phyloP scores from a whole-genome alignment of 352 stramenopile species.

The Pythium aquatile region DNA sequence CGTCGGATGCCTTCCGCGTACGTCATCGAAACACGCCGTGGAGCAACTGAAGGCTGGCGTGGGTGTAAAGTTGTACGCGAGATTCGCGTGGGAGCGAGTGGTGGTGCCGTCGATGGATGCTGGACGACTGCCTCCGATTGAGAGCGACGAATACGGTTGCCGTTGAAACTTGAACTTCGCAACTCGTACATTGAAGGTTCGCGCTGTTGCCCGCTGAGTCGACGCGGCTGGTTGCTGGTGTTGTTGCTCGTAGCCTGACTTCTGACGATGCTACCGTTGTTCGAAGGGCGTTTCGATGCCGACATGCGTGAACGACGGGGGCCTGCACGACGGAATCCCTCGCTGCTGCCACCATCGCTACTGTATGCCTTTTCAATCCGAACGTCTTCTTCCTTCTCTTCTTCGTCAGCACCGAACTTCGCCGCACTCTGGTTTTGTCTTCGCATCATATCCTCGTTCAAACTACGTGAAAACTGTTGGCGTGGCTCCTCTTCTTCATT shows the following conservation, averaged over 20 bases:
- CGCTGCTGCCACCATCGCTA: slow-evolving; percentile 27
- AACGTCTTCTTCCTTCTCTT: slow-evolving; percentile 64
- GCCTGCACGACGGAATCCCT: slow-evolving; percentile 13
- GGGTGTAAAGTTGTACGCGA: slow-evolving; percentile 22
- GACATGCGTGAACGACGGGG: not conserved
- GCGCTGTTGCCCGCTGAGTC: slow-evolving; percentile 10
- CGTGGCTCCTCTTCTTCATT: slow-evolving; percentile 26
- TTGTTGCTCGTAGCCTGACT: slow-evolving; percentile 3
- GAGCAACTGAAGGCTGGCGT: not conserved
- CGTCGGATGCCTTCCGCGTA: slow-evolving; percentile 6
- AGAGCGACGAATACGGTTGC: slow-evolving; percentile 21
- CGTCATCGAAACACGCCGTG: slow-evolving; percentile 9
- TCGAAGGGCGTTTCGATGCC: not conserved
- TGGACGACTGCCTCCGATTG: slow-evolving; percentile 21
- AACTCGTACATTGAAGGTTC: slow-evolving; percentile 26
- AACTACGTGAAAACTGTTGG: slow-evolving; percentile 19
- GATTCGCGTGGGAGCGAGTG: slow-evolving; percentile 14
- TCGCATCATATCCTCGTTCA: slow-evolving; percentile 28
- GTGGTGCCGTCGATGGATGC: not conserved
- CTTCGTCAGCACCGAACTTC: slow-evolving; percentile 56
- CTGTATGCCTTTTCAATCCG: slow-evolving; percentile 30
- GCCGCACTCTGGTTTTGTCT: slow-evolving; percentile 3
- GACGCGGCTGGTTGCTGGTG: slow-evolving; percentile 6
- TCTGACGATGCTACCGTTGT: not conserved
- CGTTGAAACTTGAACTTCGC: slow-evolving; percentile 16